Evolutionary conservation across 1,284 basidiomycete genomes (phyloP).

Genomic region (Malassezia yamatoensis): DNA sequence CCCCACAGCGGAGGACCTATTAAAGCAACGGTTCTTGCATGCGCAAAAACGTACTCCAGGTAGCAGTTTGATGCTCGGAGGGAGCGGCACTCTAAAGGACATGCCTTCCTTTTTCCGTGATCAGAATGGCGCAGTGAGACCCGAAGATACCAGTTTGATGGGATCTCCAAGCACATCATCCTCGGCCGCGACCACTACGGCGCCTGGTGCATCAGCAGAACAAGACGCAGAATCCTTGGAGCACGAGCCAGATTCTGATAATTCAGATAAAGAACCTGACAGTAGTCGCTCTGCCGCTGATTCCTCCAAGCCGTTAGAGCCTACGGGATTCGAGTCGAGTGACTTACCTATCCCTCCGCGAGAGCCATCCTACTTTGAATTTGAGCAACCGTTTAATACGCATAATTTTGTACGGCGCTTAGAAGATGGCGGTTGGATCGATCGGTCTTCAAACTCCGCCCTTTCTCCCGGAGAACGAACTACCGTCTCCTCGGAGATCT

Average conservation of each 20-base stretch:
- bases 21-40: conserved; percentile 36
- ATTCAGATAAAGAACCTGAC: background rate
- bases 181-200: background rate
- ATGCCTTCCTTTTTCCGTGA: conserved; percentile 13
- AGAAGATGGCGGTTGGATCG: conserved; percentile 32
- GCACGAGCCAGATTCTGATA: background rate
- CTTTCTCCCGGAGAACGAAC: no score
- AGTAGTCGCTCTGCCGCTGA: background rate
- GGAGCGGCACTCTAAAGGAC: conserved; percentile 11
- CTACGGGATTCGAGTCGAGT: background rate
- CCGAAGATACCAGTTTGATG: conserved; percentile 16
- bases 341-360: background rate
- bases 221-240: background rate
- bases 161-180: background rate
- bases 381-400: conserved; percentile 38
- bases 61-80: conserved; percentile 12
- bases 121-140: background rate
- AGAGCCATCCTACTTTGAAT: background rate
- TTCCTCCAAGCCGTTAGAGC: background rate
- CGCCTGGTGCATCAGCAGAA: background rate
- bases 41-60: conserved; percentile 29
- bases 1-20: conserved; percentile 24
- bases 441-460: background rate
- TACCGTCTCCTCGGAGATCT: background rate
- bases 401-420: conserved; percentile 36